phyloP scores from a whole-genome alignment of 176 grass and related monocot genomes.

The Oryza meridionalis region DNA sequence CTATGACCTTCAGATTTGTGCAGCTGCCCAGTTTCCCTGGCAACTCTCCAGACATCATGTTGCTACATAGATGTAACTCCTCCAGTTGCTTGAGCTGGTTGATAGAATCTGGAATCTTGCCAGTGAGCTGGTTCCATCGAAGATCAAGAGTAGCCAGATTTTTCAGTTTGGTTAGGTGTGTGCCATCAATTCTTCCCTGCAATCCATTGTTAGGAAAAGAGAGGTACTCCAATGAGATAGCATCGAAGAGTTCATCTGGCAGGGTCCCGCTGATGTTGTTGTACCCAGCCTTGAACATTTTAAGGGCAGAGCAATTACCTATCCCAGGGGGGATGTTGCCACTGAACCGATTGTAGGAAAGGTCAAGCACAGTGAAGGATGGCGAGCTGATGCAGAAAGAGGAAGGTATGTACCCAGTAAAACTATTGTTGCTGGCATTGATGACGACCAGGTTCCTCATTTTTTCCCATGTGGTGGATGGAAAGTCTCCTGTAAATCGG shows the following conservation, averaged over 20 bases:
- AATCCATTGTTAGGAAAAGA: slow-evolving; percentile 15
- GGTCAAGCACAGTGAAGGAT: too few relatives aligned
- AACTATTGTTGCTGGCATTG: too few relatives aligned
- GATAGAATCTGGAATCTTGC: slow-evolving; percentile 26
- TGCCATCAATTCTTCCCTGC: not conserved
- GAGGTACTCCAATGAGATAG: not conserved
- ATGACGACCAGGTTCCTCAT: too few relatives aligned
- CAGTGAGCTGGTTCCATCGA: not conserved
- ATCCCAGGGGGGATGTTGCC: not conserved
- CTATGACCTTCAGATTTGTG: not conserved
- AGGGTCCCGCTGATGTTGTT: not conserved
- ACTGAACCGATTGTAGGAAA: too few relatives aligned
- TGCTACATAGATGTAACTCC: not conserved
- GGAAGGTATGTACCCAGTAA: too few relatives aligned
- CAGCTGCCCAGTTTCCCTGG: slow-evolving; percentile 13
- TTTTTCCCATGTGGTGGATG: not conserved
- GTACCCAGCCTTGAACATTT: not conserved
- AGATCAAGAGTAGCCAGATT: slow-evolving; percentile 9
- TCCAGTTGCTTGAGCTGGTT: slow-evolving; percentile 1
- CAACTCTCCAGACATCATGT: slow-evolving; percentile 26
- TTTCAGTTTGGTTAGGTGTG: not conserved
- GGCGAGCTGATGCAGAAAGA: too few relatives aligned
- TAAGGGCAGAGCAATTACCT: slow-evolving; percentile 11
- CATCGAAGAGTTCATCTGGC: not conserved
- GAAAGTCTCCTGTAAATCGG: slow-evolving; percentile 11